Conservation (phyloP, 768 basidiomycete species). For the Leccinum broughii region DNA sequence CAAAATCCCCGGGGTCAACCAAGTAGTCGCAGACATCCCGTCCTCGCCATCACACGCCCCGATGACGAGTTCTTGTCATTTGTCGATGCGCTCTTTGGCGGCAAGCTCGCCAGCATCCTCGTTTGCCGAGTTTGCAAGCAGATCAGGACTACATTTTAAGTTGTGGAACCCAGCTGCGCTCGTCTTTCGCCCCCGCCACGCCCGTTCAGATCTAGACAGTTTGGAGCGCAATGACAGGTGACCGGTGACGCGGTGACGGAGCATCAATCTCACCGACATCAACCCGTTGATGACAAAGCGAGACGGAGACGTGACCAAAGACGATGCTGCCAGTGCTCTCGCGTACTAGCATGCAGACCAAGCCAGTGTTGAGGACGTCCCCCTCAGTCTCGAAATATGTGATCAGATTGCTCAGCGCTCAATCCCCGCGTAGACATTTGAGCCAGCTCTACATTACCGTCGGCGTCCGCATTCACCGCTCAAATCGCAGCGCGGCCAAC, state of each 20-base stretch:
- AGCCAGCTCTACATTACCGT: slow-evolving; percentile 38
- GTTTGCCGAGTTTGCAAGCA: slow-evolving; percentile 95
- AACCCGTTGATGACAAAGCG: slow-evolving; percentile 18
- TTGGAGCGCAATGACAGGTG: slow-evolving; percentile 19
- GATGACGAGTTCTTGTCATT: slow-evolving; percentile 66
- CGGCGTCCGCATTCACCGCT: slow-evolving; percentile 49
- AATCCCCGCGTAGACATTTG: too few relatives aligned
- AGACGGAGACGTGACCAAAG: too few relatives aligned
- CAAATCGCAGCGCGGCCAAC: slow-evolving; percentile 65
- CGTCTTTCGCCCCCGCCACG: slow-evolving; percentile 59
- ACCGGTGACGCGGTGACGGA: slow-evolving; percentile 26
- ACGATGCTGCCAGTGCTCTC: too few relatives aligned
- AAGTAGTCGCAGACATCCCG: slow-evolving; percentile 14
- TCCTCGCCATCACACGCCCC: not conserved
- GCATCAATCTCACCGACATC: slow-evolving; percentile 35
- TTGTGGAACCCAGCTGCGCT: slow-evolving; percentile 41
- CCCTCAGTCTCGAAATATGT: too few relatives aligned
- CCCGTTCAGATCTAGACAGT: slow-evolving; percentile 36
- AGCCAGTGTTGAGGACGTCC: too few relatives aligned
- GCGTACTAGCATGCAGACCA: too few relatives aligned
- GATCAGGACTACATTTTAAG: slow-evolving; percentile 36
- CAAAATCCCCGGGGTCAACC: slow-evolving; percentile 35
- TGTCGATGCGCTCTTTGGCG: slow-evolving; percentile 89
- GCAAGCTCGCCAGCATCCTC: slow-evolving; percentile 84
- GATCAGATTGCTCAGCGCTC: too few relatives aligned